Base-by-base conservation (phyloP, 2,329 filamentous ascomycete genomes). In the Domatiomyces catenatus region DNA sequence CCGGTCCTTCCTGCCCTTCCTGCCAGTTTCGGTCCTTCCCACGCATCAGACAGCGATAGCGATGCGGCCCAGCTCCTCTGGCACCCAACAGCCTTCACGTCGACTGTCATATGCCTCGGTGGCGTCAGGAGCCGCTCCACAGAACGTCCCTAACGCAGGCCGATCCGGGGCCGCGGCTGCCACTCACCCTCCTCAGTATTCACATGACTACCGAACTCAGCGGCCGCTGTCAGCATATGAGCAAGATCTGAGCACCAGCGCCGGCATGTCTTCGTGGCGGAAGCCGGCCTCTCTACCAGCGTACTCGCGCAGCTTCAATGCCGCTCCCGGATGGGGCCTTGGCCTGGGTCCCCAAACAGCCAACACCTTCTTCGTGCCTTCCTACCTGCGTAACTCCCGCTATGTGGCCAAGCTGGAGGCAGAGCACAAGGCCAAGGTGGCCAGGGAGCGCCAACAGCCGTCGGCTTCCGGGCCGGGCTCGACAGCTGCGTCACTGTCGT, bases 371-470 rank as follows among this genome's bases (percentile, higher is more conserved):
- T 88, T 94, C 66, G 75, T 82, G 8, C 90, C 90, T 0, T 88
- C 86, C 4, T 95, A 95, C 67, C 75, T 96, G 44, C 74, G 75
- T 58, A 79, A 79, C 42, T 90, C 87, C 12, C 78, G 80, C 61
- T 89, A 94, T 66, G 79, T 90, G 49, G 77, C 83, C 59, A 81
- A 78, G 63, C 73, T 95, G 46, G 79, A 84, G 59, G 80, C 86
- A 54, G 78, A 76, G 51, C 76, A 88, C 64, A 77, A 73, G 63
- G 74, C 76, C 46, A 84, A 77, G 62, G 50, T 77, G 39, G 65
- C 74, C 64, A 48, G 73, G 67, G 61, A 73, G 64, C 61, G 76
- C 72, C 61, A 71, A 59, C 17, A 71, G 73, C 56, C 69, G 66
- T 53, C 68, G 69, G 61, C 66, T 18, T 69, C 69, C 49, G 42